These are phyloP conservation scores for Microbotryum silenes-acaulis DNA, from an alignment of 1,284 basidiomycete species.

Conservation along the genomic window DNA sequence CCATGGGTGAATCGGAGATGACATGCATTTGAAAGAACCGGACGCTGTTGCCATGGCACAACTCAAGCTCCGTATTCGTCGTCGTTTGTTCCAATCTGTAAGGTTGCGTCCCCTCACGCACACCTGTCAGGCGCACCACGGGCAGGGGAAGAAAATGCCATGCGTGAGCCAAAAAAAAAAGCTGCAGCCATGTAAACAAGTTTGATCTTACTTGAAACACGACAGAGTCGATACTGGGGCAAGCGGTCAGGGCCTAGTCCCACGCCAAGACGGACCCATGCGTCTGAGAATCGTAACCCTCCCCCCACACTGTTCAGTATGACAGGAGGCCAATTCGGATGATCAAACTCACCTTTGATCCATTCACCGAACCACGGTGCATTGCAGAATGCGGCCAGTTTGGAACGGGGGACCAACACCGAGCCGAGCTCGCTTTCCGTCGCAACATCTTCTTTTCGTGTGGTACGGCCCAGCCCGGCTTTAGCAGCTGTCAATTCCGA, in stretches of 20 bases:
- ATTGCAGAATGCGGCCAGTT: constrained; percentile 57
- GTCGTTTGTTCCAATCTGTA: constrained; percentile 65
- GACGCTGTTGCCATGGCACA: constrained; percentile 60
- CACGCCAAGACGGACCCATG: constrained; percentile 19
- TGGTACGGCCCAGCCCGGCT: too few species aligned
- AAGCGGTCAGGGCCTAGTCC: too few species aligned
- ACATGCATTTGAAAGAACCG: constrained; percentile 64
- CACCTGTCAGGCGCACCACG: too few species aligned
- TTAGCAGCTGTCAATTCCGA: too few species aligned
- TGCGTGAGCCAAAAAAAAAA: too few species aligned
- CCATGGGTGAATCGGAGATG: constrained; percentile 63
- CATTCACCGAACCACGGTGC: constrained; percentile 69
- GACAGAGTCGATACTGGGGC: constrained; percentile 68
- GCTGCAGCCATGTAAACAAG: too few species aligned
- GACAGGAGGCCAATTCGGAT: too few species aligned
- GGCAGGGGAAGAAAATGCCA: too few species aligned
- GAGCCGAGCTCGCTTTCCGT: too few species aligned
- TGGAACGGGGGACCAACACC: constrained; percentile 50
- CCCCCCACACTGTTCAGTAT: too few species aligned
- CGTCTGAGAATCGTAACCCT: background rate
- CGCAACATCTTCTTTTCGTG: too few species aligned
- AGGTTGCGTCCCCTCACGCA: constrained; percentile 43
- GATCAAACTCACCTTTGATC: constrained; percentile 53
- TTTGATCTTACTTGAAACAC: constrained; percentile 56
- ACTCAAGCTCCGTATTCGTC: constrained; percentile 57